Evolutionary conservation across 2,329 filamentous ascomycete species (phyloP).

Genomic region (Coniella vitis): DNA sequence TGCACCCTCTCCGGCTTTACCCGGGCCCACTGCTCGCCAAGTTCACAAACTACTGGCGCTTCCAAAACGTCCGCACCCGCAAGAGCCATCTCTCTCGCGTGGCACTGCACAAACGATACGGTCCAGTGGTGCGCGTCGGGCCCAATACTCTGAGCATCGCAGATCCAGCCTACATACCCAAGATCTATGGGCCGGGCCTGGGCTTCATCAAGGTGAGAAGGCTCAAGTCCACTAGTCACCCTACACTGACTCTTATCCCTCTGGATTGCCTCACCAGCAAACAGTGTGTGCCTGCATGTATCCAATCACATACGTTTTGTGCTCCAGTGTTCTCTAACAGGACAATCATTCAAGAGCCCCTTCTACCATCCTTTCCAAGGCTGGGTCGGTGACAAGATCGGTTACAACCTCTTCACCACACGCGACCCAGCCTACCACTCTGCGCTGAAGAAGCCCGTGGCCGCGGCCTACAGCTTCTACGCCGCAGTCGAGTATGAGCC

Average conservation of each 20-base stretch:
- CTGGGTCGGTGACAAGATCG: conserved; percentile 4
- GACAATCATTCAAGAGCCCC: not conserved
- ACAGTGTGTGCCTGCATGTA: no score
- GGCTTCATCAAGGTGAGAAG: no score
- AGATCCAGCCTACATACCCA: not conserved
- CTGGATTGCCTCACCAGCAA: no score
- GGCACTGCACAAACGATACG: not conserved
- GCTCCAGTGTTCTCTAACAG: no score
- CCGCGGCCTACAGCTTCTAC: conserved; percentile 4
- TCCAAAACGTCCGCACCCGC: not conserved
- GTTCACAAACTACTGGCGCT: not conserved
- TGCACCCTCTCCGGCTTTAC: not conserved
- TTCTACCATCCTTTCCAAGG: conserved; percentile 6
- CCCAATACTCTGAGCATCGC: not conserved
- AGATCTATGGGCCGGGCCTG: not conserved
- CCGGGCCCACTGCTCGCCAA: not conserved
- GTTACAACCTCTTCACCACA: conserved; percentile 9
- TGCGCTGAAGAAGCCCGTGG: conserved; percentile 5
- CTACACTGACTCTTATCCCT: no score
- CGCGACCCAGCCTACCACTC: conserved; percentile 6
- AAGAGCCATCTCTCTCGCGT: not conserved
- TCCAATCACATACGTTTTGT: no score
- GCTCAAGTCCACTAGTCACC: no score
- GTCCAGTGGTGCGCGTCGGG: not conserved
- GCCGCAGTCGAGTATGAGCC: conserved; percentile 5